Conservation (phyloP, 352 stramenopile genomes). For the Phytophthora syringae region DNA sequence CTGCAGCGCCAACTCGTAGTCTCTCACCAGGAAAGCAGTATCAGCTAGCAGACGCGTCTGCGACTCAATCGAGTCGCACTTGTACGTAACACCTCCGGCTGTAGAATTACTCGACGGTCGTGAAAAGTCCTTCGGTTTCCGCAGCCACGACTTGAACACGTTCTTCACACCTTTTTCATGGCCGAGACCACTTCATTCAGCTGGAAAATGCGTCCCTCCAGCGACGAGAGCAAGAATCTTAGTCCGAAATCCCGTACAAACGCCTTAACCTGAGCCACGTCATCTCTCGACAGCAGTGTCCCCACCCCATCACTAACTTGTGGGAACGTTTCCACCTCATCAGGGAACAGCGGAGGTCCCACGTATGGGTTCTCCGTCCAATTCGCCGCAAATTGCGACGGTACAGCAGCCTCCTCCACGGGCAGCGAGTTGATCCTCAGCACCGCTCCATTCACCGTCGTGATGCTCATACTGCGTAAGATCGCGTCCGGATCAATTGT, state of each 20-base stretch:
- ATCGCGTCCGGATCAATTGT: slow-evolving; percentile 83
- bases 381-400: slow-evolving; percentile 36
- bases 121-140: slow-evolving; percentile 84
- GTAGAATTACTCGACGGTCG: slow-evolving; percentile 24
- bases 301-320: slow-evolving; percentile 40
- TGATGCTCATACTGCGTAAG: slow-evolving; percentile 71
- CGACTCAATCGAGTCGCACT: slow-evolving; percentile 87
- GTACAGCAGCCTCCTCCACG: slow-evolving; percentile 33
- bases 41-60: slow-evolving; percentile 91
- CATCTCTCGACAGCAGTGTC: slow-evolving; percentile 66
- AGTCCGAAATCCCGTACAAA: slow-evolving; percentile 85
- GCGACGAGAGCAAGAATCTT: slow-evolving; percentile 76
- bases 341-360: slow-evolving; percentile 52
- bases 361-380: slow-evolving; percentile 75
- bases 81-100: slow-evolving; percentile 60
- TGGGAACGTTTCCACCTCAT: slow-evolving; percentile 40
- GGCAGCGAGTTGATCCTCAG: slow-evolving; percentile 74
- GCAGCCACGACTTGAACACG: slow-evolving; percentile 91
- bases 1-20: slow-evolving; percentile 90
- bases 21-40: slow-evolving; percentile 89
- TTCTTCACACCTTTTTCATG: slow-evolving; percentile 94
- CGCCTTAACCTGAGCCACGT: slow-evolving; percentile 61
- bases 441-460: slow-evolving; percentile 53
- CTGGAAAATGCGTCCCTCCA: slow-evolving; percentile 86
- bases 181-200: slow-evolving; percentile 90